phyloP scores from a whole-genome alignment of 1,284 basidiomycete species.

The Ganoderma sinense region DNA sequence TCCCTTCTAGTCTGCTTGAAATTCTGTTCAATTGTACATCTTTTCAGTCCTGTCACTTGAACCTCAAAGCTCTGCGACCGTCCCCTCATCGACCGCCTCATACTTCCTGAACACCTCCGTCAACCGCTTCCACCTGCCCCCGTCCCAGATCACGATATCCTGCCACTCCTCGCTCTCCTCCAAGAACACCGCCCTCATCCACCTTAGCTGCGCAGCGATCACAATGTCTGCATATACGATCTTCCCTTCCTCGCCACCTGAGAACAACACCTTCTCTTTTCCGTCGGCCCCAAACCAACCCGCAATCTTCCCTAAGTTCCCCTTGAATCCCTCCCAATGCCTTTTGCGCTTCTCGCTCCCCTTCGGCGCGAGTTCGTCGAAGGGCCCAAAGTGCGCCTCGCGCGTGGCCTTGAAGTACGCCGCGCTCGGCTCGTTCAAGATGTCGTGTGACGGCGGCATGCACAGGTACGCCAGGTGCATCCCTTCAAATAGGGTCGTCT shows the following conservation, averaged over 20 bases:
- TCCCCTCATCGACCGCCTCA: conserved; percentile 23
- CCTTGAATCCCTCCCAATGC: conserved; percentile 43
- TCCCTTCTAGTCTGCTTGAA: no score
- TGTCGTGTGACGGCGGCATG: conserved; percentile 32
- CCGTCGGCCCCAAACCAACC: conserved; percentile 42
- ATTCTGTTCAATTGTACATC: neutral
- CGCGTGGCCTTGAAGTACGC: conserved; percentile 48
- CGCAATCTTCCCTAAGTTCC: conserved; percentile 38
- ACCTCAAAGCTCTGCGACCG: conserved; percentile 1
- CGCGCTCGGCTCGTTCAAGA: conserved; percentile 39
- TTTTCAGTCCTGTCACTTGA: neutral
- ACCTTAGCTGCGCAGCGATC: conserved; percentile 39
- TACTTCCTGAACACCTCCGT: conserved; percentile 44
- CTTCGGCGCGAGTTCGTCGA: conserved; percentile 43
- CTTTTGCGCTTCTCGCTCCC: conserved; percentile 36
- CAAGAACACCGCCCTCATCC: conserved; percentile 41
- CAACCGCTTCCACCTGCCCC: conserved; percentile 47
- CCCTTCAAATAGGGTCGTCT: neutral
- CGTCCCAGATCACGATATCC: conserved; percentile 43
- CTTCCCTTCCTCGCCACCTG: conserved; percentile 30
- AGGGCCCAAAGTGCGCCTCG: conserved; percentile 40
- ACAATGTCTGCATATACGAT: conserved; percentile 46
- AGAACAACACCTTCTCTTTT: conserved; percentile 32
- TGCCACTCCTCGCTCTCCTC: conserved; percentile 48
- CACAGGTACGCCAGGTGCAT: conserved; percentile 10